These are phyloP conservation scores for Botrytis sinoallii DNA, from an alignment of 2,329 filamentous ascomycete genomes.

Conservation along the genomic window DNA sequence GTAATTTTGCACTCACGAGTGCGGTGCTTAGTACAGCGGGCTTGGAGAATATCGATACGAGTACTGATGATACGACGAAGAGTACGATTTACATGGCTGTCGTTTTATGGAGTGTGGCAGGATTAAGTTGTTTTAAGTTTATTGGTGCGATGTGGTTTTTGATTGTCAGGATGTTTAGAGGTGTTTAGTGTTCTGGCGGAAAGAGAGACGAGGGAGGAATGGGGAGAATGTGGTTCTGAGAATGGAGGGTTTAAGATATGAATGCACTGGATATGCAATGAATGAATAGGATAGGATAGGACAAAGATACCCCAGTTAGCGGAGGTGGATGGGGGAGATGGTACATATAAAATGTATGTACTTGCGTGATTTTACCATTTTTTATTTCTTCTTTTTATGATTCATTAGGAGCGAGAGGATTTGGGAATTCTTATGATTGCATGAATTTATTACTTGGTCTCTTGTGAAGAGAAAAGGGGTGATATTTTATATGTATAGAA, in stretches of 20 bases:
- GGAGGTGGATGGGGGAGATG: background rate
- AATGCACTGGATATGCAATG: conserved; percentile 7
- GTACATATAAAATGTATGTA: background rate
- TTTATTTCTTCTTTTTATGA: background rate
- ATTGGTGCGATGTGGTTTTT: conserved; percentile 54
- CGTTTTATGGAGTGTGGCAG: conserved; percentile 40
- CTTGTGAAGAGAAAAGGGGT: background rate
- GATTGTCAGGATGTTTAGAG: conserved; percentile 80
- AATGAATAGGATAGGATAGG: conserved; percentile 11
- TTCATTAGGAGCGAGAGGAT: background rate
- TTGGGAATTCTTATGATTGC: conserved; percentile 6
- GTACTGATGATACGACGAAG: conserved; percentile 49
- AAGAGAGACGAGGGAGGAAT: background rate
- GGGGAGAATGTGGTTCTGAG: background rate
- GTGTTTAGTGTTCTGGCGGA: conserved; percentile 45
- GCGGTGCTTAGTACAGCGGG: conserved; percentile 85
- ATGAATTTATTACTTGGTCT: background rate
- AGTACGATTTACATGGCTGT: conserved; percentile 38
- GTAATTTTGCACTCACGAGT: conserved; percentile 84
- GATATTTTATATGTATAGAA: background rate
- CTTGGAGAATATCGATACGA: conserved; percentile 75
- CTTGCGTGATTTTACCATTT: background rate
- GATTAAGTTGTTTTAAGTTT: conserved; percentile 38
- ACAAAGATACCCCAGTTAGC: conserved; percentile 11
- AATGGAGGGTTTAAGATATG: background rate